These are phyloP conservation scores for Torulaspora microellipsoides DNA, from an alignment of 805 yeast genomes.

Conservation along the genomic window DNA sequence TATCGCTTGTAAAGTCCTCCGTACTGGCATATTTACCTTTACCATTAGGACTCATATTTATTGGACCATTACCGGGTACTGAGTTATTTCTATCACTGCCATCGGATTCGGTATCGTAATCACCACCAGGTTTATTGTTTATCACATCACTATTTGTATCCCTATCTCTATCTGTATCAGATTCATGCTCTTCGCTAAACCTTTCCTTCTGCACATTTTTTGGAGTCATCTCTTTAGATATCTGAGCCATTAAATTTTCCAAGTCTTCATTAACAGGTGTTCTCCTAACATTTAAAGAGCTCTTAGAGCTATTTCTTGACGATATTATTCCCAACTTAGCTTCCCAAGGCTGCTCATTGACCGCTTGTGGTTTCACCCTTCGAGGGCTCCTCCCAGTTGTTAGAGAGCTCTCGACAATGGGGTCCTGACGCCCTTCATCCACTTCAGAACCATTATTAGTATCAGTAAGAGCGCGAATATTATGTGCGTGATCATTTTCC, in stretches of 20 bases:
- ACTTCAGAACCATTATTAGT: not conserved
- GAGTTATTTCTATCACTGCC: too few relatives aligned
- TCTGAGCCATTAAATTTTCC: slow-evolving; percentile 30
- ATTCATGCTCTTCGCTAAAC: not conserved
- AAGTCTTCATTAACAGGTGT: slow-evolving; percentile 27
- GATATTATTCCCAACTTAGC: slow-evolving; percentile 4
- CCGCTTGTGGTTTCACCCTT: slow-evolving; percentile 3
- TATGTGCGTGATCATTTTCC: not conserved
- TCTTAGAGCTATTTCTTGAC: slow-evolving; percentile 8
- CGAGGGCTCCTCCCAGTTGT: not conserved
- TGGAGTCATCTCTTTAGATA: slow-evolving; percentile 33
- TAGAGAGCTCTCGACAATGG: not conserved
- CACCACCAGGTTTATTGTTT: too few relatives aligned
- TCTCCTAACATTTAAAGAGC: slow-evolving; percentile 6
- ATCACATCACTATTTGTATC: too few relatives aligned
- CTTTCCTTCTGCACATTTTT: slow-evolving; percentile 1
- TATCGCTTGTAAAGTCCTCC: slow-evolving; percentile 2
- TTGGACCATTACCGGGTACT: too few relatives aligned
- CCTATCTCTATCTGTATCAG: too few relatives aligned
- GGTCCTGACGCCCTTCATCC: slow-evolving; percentile 1
- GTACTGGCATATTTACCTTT: not conserved
- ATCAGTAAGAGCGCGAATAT: not conserved
- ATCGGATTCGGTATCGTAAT: too few relatives aligned
- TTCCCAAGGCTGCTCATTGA: slow-evolving; percentile 4
- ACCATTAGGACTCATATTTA: too few relatives aligned